phyloP scores from a whole-genome alignment of 1,284 basidiomycete species.

The Cystobasidiaceae sp. region DNA sequence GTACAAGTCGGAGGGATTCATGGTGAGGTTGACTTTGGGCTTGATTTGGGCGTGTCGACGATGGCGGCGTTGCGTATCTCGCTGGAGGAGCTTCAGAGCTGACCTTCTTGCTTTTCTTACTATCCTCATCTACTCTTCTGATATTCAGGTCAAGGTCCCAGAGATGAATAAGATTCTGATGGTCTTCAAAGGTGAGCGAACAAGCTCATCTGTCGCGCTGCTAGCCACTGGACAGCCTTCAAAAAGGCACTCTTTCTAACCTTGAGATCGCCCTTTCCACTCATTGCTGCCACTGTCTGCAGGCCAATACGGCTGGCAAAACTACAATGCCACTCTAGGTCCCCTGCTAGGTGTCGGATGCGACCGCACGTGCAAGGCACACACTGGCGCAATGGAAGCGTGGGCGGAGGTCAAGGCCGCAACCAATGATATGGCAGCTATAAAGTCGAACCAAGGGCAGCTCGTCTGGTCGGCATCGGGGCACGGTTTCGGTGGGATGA shows the following conservation, averaged over 20 bases:
- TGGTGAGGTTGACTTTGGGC: constrained; percentile 22
- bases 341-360: constrained; percentile 28
- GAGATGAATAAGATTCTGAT: constrained; percentile 25
- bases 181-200: constrained; percentile 30
- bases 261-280: too few relatives aligned
- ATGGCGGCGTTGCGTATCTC: not conserved
- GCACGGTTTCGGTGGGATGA: constrained; percentile 33
- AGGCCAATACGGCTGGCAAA: constrained; percentile 32
- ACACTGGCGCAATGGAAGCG: constrained; percentile 30
- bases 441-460: constrained; percentile 16
- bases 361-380: constrained; percentile 27
- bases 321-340: constrained; percentile 29
- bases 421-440: constrained; percentile 29
- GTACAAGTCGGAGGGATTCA: constrained; percentile 23
- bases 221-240: too few relatives aligned
- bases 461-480: constrained; percentile 23
- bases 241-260: too few relatives aligned
- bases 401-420: constrained; percentile 30
- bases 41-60: not conserved
- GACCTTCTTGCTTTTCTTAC: too few relatives aligned
- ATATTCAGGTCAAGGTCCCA: not conserved
- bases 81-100: too few relatives aligned
- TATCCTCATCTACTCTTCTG: too few relatives aligned
- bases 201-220: too few relatives aligned
- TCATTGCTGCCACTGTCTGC: too few relatives aligned